Base-by-base conservation (phyloP, 257 asterid genomes). In the Solanum clarkiae region DNA sequence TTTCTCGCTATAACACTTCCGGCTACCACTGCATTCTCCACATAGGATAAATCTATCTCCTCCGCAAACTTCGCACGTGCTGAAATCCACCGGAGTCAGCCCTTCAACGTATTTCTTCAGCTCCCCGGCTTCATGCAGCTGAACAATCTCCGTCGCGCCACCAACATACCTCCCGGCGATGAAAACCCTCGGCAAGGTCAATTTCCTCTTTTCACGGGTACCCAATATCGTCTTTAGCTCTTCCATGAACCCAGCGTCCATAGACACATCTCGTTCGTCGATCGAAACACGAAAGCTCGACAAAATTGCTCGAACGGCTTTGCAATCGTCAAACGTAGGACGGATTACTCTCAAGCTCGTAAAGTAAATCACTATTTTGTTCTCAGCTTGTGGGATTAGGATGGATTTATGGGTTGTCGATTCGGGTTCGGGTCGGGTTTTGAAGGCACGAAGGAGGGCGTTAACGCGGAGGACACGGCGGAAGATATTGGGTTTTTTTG, bases 201-300 rank as follows among this genome's bases (percentile, higher is more conserved):
- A 62, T 44, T 85, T 89, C 17, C 92, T 84, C 90, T 88, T 90
- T 5, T 90, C 94, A 56, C 88, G 69, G 29, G 42, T 80, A 12
- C 92, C 93, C 82, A 94, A 81, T 82, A 94, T 94, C 87, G 84
- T 87, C 88, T 88, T 93, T 84, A 96, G 91, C 94, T 96, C 98
- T 81, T 83, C 91, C 94, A 88, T 87, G 93, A 91, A 94, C 60
- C 93, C 62, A 3, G 90, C 84, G 80, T 95, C 99, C 97, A 96
- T 96, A 9, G 98, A 91, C 7, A 96, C 89, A 86, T 96, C 98
- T 17, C 99, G 93, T 65, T 96, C 99, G 92, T 96, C 99, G 57
- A 95, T 85, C 18, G 90, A 84, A 20, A 93, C 99, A 57, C 94
- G 92, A 88, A 96, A 90, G 68, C 90, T 84, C 13, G 92, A 93